A percentile compares a stretch with the other conserved stretches of the same genome.
phyloP scores from a whole-genome alignment of 495 filamentous ascomycete genomes.

The Penicillium angulare region DNA sequence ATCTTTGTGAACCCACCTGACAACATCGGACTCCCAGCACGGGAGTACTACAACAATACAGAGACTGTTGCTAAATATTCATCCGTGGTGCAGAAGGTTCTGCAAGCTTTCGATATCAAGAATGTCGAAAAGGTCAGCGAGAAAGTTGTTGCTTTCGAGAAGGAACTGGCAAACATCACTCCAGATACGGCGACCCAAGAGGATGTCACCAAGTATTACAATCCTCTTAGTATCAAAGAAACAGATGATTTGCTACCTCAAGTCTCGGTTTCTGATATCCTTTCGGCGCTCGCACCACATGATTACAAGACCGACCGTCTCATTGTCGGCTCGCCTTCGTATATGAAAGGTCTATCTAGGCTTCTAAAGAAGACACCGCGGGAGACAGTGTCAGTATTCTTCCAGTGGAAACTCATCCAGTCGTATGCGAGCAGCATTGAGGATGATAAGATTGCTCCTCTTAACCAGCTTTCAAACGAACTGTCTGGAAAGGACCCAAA shows the following conservation, averaged over 20 bases:
- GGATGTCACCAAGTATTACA: conserved; percentile 61
- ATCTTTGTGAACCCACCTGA: conserved; percentile 53
- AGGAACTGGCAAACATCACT: conserved; percentile 56
- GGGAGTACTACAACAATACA: conserved; percentile 63
- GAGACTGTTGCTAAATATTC: conserved; percentile 53
- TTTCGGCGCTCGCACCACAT: conserved; percentile 52
- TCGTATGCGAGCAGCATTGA: conserved; percentile 50
- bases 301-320: conserved; percentile 48
- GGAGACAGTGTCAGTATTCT: conserved; percentile 53
- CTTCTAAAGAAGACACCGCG: conserved; percentile 47
- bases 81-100: conserved; percentile 43
- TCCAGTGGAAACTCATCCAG: conserved; percentile 63
- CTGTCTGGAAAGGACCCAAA: conserved; percentile 60
- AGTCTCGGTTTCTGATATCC: conserved; percentile 51
- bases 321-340: conserved; percentile 58
- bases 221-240: conserved; percentile 53
- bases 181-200: conserved; percentile 57
- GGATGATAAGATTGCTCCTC: conserved; percentile 56
- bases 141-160: conserved; percentile 58
- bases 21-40: conserved; percentile 58
- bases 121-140: conserved; percentile 30
- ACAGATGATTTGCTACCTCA: conserved; percentile 52
- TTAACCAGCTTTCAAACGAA: conserved; percentile 57
- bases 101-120: conserved; percentile 29
- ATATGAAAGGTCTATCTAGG: conserved; percentile 49